Conservation (phyloP, 2,329 filamentous ascomycete species). For the Dothidotthia symphoricarpi region DNA sequence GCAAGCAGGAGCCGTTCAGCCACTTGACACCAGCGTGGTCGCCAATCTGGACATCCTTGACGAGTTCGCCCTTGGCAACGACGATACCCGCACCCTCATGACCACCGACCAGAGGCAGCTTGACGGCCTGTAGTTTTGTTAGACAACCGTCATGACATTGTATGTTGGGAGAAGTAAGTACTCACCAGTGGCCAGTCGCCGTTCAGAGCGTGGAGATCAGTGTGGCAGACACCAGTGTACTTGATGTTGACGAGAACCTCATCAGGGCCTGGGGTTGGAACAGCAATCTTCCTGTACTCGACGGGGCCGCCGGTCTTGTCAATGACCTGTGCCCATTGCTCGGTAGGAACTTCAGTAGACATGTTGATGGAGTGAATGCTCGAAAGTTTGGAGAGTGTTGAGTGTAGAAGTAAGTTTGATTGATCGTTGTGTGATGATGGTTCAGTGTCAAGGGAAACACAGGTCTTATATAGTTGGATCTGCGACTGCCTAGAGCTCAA, state of each 20-base stretch:
- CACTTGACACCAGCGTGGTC: conserved; percentile 87
- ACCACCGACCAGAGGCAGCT: conserved; percentile 82
- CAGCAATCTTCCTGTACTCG: conserved; percentile 77
- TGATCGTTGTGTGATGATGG: conserved; percentile 12
- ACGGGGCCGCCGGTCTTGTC: conserved; percentile 72
- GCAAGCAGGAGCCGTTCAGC: conserved; percentile 83
- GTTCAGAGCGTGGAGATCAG: conserved; percentile 76
- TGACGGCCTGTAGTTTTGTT: conserved; percentile 51
- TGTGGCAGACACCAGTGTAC: conserved; percentile 88
- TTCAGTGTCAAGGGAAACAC: conserved; percentile 4
- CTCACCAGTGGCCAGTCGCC: conserved; percentile 79
- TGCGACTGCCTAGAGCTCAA: conserved; percentile 5
- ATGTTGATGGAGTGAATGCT: conserved; percentile 34
- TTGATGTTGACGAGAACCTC: conserved; percentile 91
- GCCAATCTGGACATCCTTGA: conserved; percentile 72
- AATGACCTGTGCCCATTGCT: conserved; percentile 90
- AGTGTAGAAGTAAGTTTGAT: conserved; percentile 5
- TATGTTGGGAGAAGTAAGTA: background rate
- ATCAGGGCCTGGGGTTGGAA: conserved; percentile 76
- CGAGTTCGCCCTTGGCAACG: conserved; percentile 74
- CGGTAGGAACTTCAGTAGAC: conserved; percentile 63
- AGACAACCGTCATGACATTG: conserved; percentile 7
- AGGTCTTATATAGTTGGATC: conserved; percentile 21
- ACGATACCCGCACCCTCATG: conserved; percentile 77
- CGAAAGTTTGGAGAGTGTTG: conserved; percentile 2